Evolutionary conservation across 108 stramenopile genomes (phyloP).

Genomic region (Nitzschia inconspicua): DNA sequence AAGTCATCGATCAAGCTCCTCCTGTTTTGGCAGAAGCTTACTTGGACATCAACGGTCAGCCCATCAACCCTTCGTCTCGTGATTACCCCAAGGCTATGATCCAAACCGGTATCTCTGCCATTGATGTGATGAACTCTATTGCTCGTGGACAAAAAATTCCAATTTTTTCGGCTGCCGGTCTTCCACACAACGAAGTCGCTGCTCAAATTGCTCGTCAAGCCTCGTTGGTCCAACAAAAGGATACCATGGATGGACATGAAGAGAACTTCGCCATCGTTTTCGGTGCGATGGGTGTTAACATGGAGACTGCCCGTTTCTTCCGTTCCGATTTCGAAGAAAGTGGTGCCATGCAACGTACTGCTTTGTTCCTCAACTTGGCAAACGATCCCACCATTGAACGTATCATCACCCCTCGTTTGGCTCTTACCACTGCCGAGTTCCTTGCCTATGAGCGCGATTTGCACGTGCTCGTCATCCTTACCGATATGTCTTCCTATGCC

Average conservation of each 20-base stretch:
- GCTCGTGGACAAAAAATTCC: constrained; percentile 99
- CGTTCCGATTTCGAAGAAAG: constrained; percentile 98
- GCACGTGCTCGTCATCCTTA: constrained; percentile 98
- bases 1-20: constrained; percentile 96
- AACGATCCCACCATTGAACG: constrained; percentile 99
- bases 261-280: constrained; percentile 99
- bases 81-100: constrained; percentile 99
- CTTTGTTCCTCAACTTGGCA: constrained; percentile 98
- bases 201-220: constrained; percentile 99
- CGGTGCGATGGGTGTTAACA: constrained; percentile 99
- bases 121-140: constrained; percentile 99
- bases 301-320: constrained; percentile 99
- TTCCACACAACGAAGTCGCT: constrained; percentile 99
- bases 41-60: constrained; percentile 98
- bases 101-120: constrained; percentile 99
- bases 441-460: constrained; percentile 99
- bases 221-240: constrained; percentile 96
- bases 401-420: constrained; percentile 99
- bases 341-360: constrained; percentile 99
- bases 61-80: constrained; percentile 98
- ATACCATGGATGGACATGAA: constrained; percentile 94
- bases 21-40: constrained; percentile 99
- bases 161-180: constrained; percentile 99
- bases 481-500: constrained; percentile 99
- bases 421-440: constrained; percentile 98